These are phyloP conservation scores for Cornus suecica DNA, from an alignment of 148 eudicot genomes.

Conservation along the genomic window DNA sequence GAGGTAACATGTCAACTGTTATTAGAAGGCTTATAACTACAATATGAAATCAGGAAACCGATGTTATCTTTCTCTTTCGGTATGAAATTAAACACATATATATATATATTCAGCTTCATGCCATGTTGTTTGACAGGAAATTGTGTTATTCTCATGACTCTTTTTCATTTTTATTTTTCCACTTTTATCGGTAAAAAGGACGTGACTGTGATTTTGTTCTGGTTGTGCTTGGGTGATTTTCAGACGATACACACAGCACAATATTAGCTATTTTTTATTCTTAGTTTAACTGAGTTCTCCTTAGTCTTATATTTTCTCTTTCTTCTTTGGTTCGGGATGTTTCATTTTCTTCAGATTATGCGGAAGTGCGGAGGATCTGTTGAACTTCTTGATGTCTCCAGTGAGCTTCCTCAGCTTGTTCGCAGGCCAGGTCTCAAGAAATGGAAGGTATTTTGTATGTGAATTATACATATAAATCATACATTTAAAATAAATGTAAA, in stretches of 20 bases:
- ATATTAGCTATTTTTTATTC: neutral
- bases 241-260: neutral
- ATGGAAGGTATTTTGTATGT: slow-evolving; percentile 62
- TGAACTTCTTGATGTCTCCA: slow-evolving; percentile 91
- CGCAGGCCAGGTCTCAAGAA: slow-evolving; percentile 95
- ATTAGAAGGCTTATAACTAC: neutral
- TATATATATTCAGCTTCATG: too few species aligned
- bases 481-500: neutral
- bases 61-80: too few species aligned
- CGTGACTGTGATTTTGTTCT: neutral
- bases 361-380: slow-evolving; percentile 76
- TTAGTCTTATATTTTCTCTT: neutral
- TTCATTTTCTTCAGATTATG: slow-evolving; percentile 49
- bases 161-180: neutral
- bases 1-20: slow-evolving; percentile 50
- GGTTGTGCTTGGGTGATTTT: neutral
- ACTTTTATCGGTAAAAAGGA: too few species aligned
- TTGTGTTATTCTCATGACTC: neutral
- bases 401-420: slow-evolving; percentile 79
- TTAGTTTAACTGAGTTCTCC: neutral
- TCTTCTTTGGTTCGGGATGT: slow-evolving; percentile 1
- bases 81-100: too few species aligned
- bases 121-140: neutral
- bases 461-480: too few species aligned
- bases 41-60: too few species aligned